Evolutionary conservation across 2,329 filamentous ascomycete species (phyloP).

Genomic region (Pseudogymnoascus sp.): DNA sequence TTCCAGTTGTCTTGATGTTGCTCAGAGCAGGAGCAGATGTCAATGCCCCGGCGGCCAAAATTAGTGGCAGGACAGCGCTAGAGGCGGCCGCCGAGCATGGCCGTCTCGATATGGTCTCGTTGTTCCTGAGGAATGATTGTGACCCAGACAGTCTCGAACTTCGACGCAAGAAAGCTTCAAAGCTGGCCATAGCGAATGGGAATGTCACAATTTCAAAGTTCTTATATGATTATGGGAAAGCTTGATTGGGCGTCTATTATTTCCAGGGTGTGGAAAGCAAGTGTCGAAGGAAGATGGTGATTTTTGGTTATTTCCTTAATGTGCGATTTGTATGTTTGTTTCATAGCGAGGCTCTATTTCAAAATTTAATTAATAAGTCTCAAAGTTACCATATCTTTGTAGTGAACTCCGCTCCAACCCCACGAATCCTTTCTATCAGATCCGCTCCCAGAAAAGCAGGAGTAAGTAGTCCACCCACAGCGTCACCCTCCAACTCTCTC

Average conservation of each 20-base stretch:
- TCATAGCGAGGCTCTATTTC: too few species aligned
- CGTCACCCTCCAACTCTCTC: slow-evolving; percentile 8
- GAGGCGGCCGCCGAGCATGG: slow-evolving; percentile 14
- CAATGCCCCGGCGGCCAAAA: slow-evolving; percentile 14
- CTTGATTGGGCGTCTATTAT: background rate
- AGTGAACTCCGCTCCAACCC: slow-evolving; percentile 55
- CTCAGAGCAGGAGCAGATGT: slow-evolving; percentile 16
- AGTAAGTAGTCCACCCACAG: slow-evolving; percentile 62
- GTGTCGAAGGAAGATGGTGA: background rate
- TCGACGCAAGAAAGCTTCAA: background rate
- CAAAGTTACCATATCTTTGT: slow-evolving; percentile 36
- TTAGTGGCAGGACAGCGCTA: slow-evolving; percentile 11
- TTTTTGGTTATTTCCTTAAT: background rate
- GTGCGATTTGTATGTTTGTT: too few species aligned
- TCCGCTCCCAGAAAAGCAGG: slow-evolving; percentile 61
- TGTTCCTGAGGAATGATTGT: slow-evolving; percentile 11
- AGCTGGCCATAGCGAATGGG: background rate
- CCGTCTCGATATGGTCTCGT: slow-evolving; percentile 12
- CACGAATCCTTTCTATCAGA: slow-evolving; percentile 54
- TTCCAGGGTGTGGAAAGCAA: background rate
- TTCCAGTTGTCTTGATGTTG: slow-evolving; percentile 8
- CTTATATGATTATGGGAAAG: background rate
- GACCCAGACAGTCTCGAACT: background rate
- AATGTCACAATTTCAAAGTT: background rate
- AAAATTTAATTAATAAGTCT: too few species aligned